phyloP scores from a whole-genome alignment of 1,284 basidiomycete genomes.

The Rhodotorula glutinis region DNA sequence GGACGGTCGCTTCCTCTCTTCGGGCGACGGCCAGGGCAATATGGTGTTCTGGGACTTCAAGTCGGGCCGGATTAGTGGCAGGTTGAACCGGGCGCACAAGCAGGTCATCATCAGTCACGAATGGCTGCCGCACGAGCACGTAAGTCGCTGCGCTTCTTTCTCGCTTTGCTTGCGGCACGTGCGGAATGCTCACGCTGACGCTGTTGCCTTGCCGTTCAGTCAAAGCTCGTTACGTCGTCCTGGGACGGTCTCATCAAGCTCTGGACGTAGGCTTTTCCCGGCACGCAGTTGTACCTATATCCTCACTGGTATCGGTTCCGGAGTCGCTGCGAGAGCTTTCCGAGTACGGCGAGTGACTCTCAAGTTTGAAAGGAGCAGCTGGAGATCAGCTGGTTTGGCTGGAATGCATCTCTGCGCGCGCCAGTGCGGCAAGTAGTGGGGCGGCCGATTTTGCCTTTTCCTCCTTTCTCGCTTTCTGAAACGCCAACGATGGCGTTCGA shows the following conservation, averaged over 20 bases:
- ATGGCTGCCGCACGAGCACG: slow-evolving; percentile 96
- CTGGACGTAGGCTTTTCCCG: slow-evolving; percentile 14
- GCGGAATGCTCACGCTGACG: neutral
- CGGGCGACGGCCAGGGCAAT: slow-evolving; percentile 90
- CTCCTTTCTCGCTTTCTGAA: neutral
- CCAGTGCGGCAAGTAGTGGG: no score
- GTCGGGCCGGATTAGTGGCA: slow-evolving; percentile 81
- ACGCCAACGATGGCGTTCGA: neutral
- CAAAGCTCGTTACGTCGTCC: slow-evolving; percentile 36
- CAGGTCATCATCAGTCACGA: slow-evolving; percentile 96
- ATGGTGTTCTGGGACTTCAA: slow-evolving; percentile 99
- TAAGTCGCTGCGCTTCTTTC: slow-evolving; percentile 53
- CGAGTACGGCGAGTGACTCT: no score
- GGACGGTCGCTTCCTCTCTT: slow-evolving; percentile 95
- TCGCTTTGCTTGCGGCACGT: no score
- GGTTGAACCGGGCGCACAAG: slow-evolving; percentile 73
- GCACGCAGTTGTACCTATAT: neutral
- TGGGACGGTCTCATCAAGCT: slow-evolving; percentile 40
- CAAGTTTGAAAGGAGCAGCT: no score
- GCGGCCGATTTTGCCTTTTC: neutral
- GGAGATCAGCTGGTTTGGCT: no score
- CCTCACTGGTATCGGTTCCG: no score
- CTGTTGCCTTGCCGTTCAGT: slow-evolving; percentile 9
- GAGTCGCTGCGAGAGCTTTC: no score
- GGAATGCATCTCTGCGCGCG: neutral